Evolutionary conservation across 108 stramenopile species (phyloP).

Genomic region (Fragilaria crotonensis): DNA sequence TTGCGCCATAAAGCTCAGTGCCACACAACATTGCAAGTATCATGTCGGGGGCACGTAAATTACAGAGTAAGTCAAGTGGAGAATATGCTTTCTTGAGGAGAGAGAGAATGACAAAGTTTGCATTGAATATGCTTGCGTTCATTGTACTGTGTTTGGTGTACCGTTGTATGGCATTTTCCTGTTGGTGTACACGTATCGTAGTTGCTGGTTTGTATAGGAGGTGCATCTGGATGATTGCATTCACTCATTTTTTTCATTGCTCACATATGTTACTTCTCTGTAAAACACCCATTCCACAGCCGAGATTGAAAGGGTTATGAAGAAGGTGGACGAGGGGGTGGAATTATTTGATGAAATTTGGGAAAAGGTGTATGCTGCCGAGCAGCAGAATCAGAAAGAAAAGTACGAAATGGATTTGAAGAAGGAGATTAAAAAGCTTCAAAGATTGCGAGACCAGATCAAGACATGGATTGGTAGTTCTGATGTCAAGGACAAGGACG

Average conservation of each 20-base stretch:
- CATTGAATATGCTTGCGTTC: neutral
- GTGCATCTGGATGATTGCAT: neutral
- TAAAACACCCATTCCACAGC: conserved; percentile 27
- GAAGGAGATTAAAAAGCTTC: conserved; percentile 99
- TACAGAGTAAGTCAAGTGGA: conserved; percentile 42
- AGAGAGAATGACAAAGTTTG: neutral
- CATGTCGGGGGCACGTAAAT: conserved; percentile 65
- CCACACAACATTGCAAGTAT: too few species aligned
- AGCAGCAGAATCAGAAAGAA: conserved; percentile 95
- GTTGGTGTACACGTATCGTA: neutral
- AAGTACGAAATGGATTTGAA: conserved; percentile 98
- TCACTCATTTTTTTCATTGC: neutral
- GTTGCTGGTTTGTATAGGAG: neutral
- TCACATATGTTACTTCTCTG: neutral
- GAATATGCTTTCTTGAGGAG: neutral
- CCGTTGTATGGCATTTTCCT: neutral
- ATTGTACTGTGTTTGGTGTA: neutral
- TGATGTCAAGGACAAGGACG: conserved; percentile 98
- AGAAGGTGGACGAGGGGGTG: conserved; percentile 97
- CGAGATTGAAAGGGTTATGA: conserved; percentile 91
- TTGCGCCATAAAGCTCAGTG: too few species aligned
- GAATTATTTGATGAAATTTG: conserved; percentile 97
- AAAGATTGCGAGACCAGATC: conserved; percentile 96
- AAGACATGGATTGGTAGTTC: conserved; percentile 94
- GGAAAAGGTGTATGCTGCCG: conserved; percentile 96